These are phyloP conservation scores for Penicillium sp. DNA, from an alignment of 2,329 filamentous ascomycete species.

Conservation along the genomic window DNA sequence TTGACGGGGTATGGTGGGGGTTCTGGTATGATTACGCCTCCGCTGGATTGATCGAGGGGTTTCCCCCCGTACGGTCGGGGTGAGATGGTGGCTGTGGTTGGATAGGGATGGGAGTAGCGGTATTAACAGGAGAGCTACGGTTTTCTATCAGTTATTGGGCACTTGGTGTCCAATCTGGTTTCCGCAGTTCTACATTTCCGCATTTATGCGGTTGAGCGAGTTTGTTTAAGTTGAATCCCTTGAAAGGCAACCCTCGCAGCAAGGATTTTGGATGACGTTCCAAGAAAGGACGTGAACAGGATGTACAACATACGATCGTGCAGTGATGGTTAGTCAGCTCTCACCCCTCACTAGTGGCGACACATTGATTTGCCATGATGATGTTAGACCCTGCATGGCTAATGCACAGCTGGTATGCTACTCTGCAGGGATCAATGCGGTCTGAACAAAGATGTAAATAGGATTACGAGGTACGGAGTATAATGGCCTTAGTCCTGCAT, in stretches of 20 bases:
- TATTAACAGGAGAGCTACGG: not conserved
- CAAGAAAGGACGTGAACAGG: not conserved
- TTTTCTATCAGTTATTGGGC: not conserved
- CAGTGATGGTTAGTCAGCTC: not conserved
- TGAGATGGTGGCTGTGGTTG: not conserved
- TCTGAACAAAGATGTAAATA: not conserved
- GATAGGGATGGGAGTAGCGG: not conserved
- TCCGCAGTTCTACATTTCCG: not conserved
- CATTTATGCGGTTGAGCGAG: not conserved
- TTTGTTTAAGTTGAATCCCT: not conserved
- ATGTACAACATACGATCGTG: not conserved
- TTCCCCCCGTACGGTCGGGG: not conserved
- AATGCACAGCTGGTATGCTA: constrained; percentile 14
- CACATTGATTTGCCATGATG: constrained; percentile 7
- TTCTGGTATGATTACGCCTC: constrained; percentile 26
- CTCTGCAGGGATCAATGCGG: constrained; percentile 5
- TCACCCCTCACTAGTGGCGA: constrained; percentile 16
- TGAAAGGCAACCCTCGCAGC: not conserved
- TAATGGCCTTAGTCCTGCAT: not conserved
- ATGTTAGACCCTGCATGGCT: constrained; percentile 7
- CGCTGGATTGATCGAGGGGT: constrained; percentile 6
- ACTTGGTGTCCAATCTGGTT: not conserved
- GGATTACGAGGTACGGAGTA: not conserved
- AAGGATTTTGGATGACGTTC: not conserved
- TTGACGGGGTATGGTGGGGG: not conserved